Conservation (phyloP, 1,139 yeast species). For the Candida sp. region DNA sequence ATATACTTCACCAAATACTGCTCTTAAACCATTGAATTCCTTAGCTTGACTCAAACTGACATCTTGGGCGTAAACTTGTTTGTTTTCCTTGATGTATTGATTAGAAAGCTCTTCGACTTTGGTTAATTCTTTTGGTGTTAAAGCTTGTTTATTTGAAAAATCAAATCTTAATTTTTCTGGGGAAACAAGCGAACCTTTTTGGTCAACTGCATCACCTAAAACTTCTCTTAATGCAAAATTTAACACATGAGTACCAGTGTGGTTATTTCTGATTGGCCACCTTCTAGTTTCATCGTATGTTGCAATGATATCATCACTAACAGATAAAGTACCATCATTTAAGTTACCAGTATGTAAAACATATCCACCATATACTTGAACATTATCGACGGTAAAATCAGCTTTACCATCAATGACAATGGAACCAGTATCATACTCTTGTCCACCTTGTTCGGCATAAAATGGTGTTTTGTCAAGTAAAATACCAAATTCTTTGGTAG, state of each 20-base stretch:
- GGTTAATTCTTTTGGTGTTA: constrained; percentile 65
- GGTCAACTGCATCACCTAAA: constrained; percentile 86
- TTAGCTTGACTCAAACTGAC: constrained; percentile 73
- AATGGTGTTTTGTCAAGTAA: constrained; percentile 87
- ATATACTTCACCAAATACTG: constrained; percentile 97
- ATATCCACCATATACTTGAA: constrained; percentile 90
- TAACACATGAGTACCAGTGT: constrained; percentile 95
- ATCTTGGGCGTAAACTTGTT: constrained; percentile 76
- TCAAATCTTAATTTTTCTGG: constrained; percentile 96
- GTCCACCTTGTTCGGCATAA: constrained; percentile 99
- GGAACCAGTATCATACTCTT: constrained; percentile 93
- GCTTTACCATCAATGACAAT: constrained; percentile 83
- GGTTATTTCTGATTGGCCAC: constrained; percentile 96
- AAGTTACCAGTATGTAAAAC: constrained; percentile 91
- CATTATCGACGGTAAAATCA: constrained; percentile 88
- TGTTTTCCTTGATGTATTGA: constrained; percentile 66
- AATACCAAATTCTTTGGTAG: constrained; percentile 66
- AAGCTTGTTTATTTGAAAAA: constrained; percentile 86
- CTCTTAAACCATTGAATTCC: constrained; percentile 82
- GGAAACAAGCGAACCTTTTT: constrained; percentile 95
- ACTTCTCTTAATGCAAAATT: constrained; percentile 86
- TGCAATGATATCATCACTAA: constrained; percentile 74
- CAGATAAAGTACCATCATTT: constrained; percentile 68
- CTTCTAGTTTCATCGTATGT: constrained; percentile 92
- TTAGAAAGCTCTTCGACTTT: constrained; percentile 76